Evolutionary conservation across 805 yeast species (phyloP).

Genomic region (Ogataea philodendri): DNA sequence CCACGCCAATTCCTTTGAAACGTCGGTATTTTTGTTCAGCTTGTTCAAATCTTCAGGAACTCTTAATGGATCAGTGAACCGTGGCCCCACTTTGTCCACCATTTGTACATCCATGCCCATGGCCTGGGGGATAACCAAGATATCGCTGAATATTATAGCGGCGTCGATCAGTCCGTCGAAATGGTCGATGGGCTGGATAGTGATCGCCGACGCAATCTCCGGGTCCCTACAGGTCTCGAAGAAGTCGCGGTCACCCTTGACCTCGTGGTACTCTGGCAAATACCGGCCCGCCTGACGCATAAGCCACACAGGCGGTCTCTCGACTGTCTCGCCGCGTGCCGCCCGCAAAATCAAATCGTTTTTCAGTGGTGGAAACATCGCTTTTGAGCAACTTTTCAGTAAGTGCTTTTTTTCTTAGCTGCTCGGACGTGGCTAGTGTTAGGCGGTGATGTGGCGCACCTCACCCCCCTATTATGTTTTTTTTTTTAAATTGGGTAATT

Average conservation of each 20-base stretch:
- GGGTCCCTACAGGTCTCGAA: constrained; percentile 95
- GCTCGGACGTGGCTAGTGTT: background rate
- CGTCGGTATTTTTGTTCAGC: constrained; percentile 59
- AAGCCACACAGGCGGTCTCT: constrained; percentile 97
- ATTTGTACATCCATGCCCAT: constrained; percentile 94
- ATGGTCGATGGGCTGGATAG: constrained; percentile 92
- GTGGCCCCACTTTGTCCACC: constrained; percentile 94
- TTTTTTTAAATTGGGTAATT: too few species aligned
- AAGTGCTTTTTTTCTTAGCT: constrained; percentile 1
- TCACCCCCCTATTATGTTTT: too few species aligned
- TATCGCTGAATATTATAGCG: constrained; percentile 94
- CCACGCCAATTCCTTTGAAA: constrained; percentile 81
- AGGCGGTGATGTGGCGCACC: constrained; percentile 11
- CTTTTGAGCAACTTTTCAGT: background rate
- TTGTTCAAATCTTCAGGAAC: constrained; percentile 62
- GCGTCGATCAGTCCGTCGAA: constrained; percentile 90
- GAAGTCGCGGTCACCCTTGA: constrained; percentile 80
- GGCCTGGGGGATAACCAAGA: constrained; percentile 95
- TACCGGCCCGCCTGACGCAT: constrained; percentile 99
- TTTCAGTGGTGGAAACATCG: constrained; percentile 66
- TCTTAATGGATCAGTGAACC: constrained; percentile 85
- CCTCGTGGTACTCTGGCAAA: constrained; percentile 87
- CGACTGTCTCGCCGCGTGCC: constrained; percentile 85
- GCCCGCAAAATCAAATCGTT: constrained; percentile 92
- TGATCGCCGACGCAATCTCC: constrained; percentile 88